Conservation (phyloP, 1,284 basidiomycete genomes). For the Chiua sp. region DNA sequence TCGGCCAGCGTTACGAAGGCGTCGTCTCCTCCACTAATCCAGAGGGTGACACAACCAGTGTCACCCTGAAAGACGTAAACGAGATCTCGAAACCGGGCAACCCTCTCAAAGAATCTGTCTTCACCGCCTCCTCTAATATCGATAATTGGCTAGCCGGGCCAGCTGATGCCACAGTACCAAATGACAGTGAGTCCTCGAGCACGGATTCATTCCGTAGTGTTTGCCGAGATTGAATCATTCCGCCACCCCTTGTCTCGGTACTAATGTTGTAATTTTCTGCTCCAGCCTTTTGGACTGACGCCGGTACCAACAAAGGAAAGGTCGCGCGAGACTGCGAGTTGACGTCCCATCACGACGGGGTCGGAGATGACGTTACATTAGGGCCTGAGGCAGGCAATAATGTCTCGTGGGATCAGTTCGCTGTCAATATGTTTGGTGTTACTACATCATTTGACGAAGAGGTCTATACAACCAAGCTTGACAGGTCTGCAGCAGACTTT, state of each 20-base stretch:
- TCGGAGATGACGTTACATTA: constrained; percentile 72
- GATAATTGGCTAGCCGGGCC: constrained; percentile 76
- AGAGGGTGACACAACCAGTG: constrained; percentile 71
- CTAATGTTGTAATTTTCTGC: constrained; percentile 22
- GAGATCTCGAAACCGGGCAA: constrained; percentile 66
- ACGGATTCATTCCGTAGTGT: not conserved
- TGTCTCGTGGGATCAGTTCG: constrained; percentile 94
- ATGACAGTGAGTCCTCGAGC: constrained; percentile 58
- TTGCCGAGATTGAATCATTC: not conserved
- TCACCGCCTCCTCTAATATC: constrained; percentile 73
- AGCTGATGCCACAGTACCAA: constrained; percentile 65
- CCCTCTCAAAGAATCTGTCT: constrained; percentile 69
- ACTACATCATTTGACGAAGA: constrained; percentile 95
- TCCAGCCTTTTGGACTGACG: constrained; percentile 86
- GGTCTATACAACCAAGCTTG: constrained; percentile 94
- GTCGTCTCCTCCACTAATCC: constrained; percentile 62
- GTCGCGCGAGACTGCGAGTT: constrained; percentile 78
- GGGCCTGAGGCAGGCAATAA: constrained; percentile 53
- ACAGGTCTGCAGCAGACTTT: constrained; percentile 84
- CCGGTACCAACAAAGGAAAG: constrained; percentile 76
- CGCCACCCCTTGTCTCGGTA: not conserved
- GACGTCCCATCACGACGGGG: constrained; percentile 26
- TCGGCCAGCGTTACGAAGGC: constrained; percentile 71
- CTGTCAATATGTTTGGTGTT: constrained; percentile 92
- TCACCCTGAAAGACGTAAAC: constrained; percentile 77